These are phyloP conservation scores for Boletales sp. DNA, from an alignment of 768 basidiomycete genomes.

Conservation along the genomic window DNA sequence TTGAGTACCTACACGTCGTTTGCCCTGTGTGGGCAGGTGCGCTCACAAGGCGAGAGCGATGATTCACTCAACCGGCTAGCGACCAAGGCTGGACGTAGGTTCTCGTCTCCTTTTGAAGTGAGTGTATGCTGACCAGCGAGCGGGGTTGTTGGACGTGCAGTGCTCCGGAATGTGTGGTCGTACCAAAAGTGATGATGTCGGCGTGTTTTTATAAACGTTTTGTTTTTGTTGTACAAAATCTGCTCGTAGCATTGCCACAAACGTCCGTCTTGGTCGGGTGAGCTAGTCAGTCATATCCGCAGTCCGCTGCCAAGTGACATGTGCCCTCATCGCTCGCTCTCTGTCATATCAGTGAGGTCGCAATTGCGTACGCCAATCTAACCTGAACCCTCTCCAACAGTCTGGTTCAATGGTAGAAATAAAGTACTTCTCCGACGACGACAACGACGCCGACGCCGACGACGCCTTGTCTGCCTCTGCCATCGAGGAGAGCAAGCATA, in stretches of 20 bases:
- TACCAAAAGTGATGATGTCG: slow-evolving; percentile 72
- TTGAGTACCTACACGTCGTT: slow-evolving; percentile 81
- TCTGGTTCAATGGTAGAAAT: slow-evolving; percentile 75
- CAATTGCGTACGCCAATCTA: not conserved
- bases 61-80: slow-evolving; percentile 96
- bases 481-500: slow-evolving; percentile 59
- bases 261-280: slow-evolving; percentile 5
- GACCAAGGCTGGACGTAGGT: slow-evolving; percentile 90
- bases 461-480: slow-evolving; percentile 1
- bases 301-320: slow-evolving; percentile 7
- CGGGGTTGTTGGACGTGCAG: slow-evolving; percentile 39
- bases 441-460: slow-evolving; percentile 15
- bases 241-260: slow-evolving; percentile 15
- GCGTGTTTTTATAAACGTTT: slow-evolving; percentile 10
- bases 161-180: slow-evolving; percentile 95
- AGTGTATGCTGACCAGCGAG: not conserved
- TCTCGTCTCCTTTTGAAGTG: not conserved
- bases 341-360: slow-evolving; percentile 45
- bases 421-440: slow-evolving; percentile 36
- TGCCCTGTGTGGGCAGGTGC: slow-evolving; percentile 90
- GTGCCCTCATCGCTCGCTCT: slow-evolving; percentile 41
- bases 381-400: slow-evolving; percentile 23
- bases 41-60: slow-evolving; percentile 94
- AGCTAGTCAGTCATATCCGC: slow-evolving; percentile 15
- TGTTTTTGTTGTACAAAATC: slow-evolving; percentile 10